Evolutionary conservation across 176 grass and related monocot species (phyloP), one percentile per base, ranked within the genome.

Genomic region (Aegilops umbellulata): DNA sequence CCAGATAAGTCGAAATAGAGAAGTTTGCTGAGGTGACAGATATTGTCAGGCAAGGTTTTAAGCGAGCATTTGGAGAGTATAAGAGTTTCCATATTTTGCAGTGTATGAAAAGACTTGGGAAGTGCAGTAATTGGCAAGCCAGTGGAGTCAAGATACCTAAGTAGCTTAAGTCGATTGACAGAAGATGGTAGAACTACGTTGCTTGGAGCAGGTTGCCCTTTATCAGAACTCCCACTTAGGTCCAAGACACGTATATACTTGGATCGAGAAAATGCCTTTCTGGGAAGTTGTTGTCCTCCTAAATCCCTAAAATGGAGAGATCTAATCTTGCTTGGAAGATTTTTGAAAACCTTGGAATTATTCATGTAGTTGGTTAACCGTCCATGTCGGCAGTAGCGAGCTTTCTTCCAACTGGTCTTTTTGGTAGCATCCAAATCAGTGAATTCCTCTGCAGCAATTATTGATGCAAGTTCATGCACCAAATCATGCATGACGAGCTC

Each of bases 161-260:
- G 36, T 9, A 82, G 77, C 17, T 82, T 82, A 36, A 93, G 61
- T 19, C 42, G 34, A n/a, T 24, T 10, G 13, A 85, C 61, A 47
- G 74, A 85, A 10, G 86, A 49, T 14, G 91, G 88, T 1, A 88
- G 46, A 29, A 20, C 41, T 30, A 30, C 14, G 78, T 30, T 46
- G 8, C 38, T 30, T 20, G 36, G 8, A 5, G 2, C 23, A 80
- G 8, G 1, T 20, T 29, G 9, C 2, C 55, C 47, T 60, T 84
- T 72, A 10, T 78, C 66, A 13, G 29, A 39, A 64, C 38, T 58
- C 26, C 81, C 89, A 63, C 83, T 77, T 60, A 91, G 44, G 41
- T 91, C 85, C 55, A 91, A 77, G 62, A 82, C 81, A 73, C 85
- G 80, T 29, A 87, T 29, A 76, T 74, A 87, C 20, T 74, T 89